Evolutionary conservation across 2,329 filamentous ascomycete species (phyloP).

Genomic region (Phaeoacremonium minimum): DNA sequence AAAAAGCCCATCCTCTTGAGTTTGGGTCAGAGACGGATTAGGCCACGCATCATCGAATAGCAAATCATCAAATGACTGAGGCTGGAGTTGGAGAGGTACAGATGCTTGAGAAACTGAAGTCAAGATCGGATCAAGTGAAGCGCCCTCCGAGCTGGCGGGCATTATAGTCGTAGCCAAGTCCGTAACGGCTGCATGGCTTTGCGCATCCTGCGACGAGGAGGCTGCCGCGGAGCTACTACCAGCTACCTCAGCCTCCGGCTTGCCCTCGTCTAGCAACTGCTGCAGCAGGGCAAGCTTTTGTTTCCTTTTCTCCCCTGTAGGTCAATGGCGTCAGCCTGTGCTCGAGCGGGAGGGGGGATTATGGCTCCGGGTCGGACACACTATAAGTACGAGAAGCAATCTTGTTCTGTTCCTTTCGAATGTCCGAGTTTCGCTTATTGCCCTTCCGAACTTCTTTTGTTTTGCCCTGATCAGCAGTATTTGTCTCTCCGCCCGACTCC

Average conservation of each 20-base stretch:
- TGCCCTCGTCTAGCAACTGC: conserved; percentile 25
- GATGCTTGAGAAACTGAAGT: not conserved
- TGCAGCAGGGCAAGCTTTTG: conserved; percentile 35
- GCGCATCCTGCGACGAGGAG: too few species aligned
- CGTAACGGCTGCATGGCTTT: too few species aligned
- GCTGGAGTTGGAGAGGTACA: not conserved
- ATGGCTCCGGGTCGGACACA: conserved; percentile 3
- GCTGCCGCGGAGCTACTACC: too few species aligned
- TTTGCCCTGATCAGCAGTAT: too few species aligned
- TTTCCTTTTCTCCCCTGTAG: conserved; percentile 35
- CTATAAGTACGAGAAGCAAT: conserved; percentile 18
- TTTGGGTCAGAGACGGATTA: not conserved
- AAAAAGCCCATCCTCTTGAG: not conserved
- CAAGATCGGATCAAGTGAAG: too few species aligned
- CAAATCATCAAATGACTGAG: not conserved
- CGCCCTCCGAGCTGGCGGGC: too few species aligned
- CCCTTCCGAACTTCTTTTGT: conserved; percentile 1
- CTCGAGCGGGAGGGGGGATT: not conserved
- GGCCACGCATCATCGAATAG: not conserved
- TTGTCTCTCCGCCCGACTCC: too few species aligned
- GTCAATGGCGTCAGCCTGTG: conserved; percentile 9
- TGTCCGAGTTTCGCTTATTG: conserved; percentile 12
- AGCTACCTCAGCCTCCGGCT: not conserved
- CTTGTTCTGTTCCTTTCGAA: conserved; percentile 18
- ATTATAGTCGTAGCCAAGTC: too few species aligned